Conservation (phyloP, 2,329 filamentous ascomycete genomes). For the Orbilia blumenaviensis region DNA sequence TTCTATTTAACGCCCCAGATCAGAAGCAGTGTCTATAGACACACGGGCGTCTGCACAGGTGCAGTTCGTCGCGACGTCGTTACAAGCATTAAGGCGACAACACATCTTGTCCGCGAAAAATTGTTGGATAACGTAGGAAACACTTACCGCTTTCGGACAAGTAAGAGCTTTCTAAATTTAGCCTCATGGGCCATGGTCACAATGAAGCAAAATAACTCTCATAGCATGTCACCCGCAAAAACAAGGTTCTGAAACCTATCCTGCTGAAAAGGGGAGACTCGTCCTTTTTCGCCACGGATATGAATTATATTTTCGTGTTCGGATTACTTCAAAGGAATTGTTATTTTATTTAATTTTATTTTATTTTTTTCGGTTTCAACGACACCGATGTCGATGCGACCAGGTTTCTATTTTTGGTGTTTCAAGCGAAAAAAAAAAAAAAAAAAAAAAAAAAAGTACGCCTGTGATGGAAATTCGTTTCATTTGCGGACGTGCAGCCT, state of each 20-base stretch:
- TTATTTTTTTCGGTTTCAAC: too few relatives aligned
- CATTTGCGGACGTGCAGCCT: slow-evolving; percentile 1
- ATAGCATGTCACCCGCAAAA: too few relatives aligned
- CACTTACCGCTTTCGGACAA: slow-evolving; percentile 32
- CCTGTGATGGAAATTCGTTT: not conserved
- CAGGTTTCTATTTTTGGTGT: slow-evolving; percentile 22
- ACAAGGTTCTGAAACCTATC: not conserved
- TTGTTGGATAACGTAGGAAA: not conserved
- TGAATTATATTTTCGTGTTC: not conserved
- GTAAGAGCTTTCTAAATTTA: slow-evolving; percentile 40
- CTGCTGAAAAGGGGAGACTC: not conserved
- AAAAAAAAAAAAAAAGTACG: too few relatives aligned
- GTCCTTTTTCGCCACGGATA: not conserved
- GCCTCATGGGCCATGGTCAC: too few relatives aligned
- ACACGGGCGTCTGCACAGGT: too few relatives aligned
- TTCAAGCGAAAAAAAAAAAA: slow-evolving; percentile 13
- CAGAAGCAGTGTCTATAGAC: too few relatives aligned
- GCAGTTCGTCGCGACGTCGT: too few relatives aligned
- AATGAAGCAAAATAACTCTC: too few relatives aligned
- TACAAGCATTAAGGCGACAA: slow-evolving; percentile 12
- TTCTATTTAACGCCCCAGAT: too few relatives aligned
- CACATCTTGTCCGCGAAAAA: not conserved
- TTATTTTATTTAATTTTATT: too few relatives aligned
- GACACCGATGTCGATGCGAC: not conserved
- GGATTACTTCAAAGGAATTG: too few relatives aligned